These are phyloP conservation scores for Candida arabinofermentans DNA, from an alignment of 805 yeast species.

Conservation along the genomic window DNA sequence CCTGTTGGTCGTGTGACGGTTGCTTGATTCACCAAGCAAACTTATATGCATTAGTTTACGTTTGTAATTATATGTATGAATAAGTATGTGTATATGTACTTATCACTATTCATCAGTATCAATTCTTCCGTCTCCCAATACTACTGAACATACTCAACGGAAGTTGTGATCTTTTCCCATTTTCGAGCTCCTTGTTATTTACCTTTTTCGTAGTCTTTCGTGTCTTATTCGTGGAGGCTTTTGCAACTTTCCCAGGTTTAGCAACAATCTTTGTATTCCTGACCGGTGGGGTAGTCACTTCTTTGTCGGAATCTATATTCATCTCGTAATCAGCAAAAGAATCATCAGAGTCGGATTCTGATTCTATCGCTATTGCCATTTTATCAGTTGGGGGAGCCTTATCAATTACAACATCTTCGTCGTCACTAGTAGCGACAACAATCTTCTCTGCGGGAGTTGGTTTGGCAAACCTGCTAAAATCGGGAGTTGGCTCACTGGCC, in stretches of 20 bases:
- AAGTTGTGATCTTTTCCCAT: not conserved
- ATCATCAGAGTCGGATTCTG: conserved; percentile 8
- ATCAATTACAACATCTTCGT: not conserved
- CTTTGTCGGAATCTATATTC: not conserved
- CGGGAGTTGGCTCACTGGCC: not conserved
- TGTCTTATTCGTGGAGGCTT: not conserved
- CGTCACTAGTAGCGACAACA: not conserved
- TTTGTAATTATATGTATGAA: too few relatives aligned
- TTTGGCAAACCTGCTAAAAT: not conserved
- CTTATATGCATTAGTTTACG: too few relatives aligned
- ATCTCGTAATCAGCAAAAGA: not conserved
- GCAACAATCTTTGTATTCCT: not conserved
- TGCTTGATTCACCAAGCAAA: too few relatives aligned
- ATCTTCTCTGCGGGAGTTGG: not conserved
- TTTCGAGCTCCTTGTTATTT: not conserved
- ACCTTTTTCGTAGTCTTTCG: not conserved
- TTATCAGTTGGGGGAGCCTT: too few relatives aligned
- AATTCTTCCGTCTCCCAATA: conserved; percentile 4
- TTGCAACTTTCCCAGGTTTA: not conserved
- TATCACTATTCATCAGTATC: not conserved
- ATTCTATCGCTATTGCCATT: too few relatives aligned
- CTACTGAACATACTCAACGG: conserved; percentile 12
- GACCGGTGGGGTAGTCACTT: not conserved
- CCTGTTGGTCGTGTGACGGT: too few relatives aligned
- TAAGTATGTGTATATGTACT: not conserved